Base-by-base conservation (phyloP, 305 asterid species). In the Plantago rigida region DNA sequence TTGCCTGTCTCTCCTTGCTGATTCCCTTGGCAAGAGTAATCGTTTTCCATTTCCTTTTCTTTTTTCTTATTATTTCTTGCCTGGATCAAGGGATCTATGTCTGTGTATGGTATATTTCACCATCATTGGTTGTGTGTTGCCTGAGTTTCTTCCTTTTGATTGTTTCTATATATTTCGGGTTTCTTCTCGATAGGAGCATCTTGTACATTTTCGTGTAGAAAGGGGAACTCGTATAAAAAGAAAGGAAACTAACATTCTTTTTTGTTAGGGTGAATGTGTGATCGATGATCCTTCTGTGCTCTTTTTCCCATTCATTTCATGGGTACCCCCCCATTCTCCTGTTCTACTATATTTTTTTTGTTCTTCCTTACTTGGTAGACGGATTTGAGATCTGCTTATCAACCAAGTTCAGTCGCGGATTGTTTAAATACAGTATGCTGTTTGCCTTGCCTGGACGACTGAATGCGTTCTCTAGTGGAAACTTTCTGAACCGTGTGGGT, bases 161-260 rank as follows among this genome's bases (percentile, higher is more conserved):
- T 31, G 48, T 64, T 66, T 70, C 53, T 68, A 70, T 65, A 45
- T 48, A 64, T 68, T 62, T 78, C 22, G 68, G 61, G 62, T 63
- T 77, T 64, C 64, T 75, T 72, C 26, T 22, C 26, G 19, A 54
- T 50, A 28, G 62, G 69, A 65, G 73, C 60, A 54, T 72, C 72
- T 51, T 81, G 90, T 83, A 79, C 78, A 85, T 81, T 77, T 68
- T 22, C 71, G 68, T 78, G 86, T 82, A 81, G 89, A 79, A 79
- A 77, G 77, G 67, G 70, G 55, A 75, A 65, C 75, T 69, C 69
- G 60, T 69, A 75, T 63, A 69, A 66, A 52, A 66, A 22, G 70
- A 67, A 74, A 65, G 62, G 65, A 66, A 70, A 64, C 68, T 13
- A 54, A 62, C 69, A 52, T 66, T 63, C 63, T 64, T 70, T 74